Evolutionary conservation across 1,284 basidiomycete species (phyloP).

Genomic region (Puccinia hordei): DNA sequence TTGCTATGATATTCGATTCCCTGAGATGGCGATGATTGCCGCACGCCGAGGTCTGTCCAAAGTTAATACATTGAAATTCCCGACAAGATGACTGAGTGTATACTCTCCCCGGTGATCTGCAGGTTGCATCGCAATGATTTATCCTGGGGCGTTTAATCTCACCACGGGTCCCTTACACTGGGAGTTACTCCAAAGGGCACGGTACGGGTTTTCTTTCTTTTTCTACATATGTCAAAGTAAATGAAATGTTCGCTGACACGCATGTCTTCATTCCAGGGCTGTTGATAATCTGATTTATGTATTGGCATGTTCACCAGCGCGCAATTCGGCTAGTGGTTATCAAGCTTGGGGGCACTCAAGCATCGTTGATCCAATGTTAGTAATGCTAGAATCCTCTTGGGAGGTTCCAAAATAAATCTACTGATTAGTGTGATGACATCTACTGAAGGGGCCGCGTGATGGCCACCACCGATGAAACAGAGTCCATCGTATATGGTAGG

Average conservation of each 20-base stretch:
- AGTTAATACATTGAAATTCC: neutral
- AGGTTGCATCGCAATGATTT: constrained; percentile 88
- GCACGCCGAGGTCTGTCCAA: constrained; percentile 72
- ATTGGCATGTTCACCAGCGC: constrained; percentile 91
- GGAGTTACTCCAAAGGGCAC: constrained; percentile 84
- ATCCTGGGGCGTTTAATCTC: constrained; percentile 83
- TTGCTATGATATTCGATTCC: constrained; percentile 74
- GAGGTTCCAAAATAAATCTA: neutral
- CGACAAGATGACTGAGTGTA: constrained; percentile 7
- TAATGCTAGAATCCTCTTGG: constrained; percentile 46
- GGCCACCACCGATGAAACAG: constrained; percentile 74
- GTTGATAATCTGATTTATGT: constrained; percentile 95
- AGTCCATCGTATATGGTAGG: constrained; percentile 76
- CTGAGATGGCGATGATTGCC: constrained; percentile 88
- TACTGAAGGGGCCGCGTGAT: constrained; percentile 75
- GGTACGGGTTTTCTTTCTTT: constrained; percentile 63
- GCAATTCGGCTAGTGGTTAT: constrained; percentile 76
- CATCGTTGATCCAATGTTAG: constrained; percentile 84
- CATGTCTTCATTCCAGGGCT: constrained; percentile 66
- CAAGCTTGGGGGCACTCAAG: constrained; percentile 91
- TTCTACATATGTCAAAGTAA: neutral
- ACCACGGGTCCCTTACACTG: constrained; percentile 96
- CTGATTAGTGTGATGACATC: constrained; percentile 6
- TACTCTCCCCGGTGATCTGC: constrained; percentile 39
- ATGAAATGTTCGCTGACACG: neutral